Base-by-base conservation (phyloP, 208 protist species). In the Phytomonas francai region DNA sequence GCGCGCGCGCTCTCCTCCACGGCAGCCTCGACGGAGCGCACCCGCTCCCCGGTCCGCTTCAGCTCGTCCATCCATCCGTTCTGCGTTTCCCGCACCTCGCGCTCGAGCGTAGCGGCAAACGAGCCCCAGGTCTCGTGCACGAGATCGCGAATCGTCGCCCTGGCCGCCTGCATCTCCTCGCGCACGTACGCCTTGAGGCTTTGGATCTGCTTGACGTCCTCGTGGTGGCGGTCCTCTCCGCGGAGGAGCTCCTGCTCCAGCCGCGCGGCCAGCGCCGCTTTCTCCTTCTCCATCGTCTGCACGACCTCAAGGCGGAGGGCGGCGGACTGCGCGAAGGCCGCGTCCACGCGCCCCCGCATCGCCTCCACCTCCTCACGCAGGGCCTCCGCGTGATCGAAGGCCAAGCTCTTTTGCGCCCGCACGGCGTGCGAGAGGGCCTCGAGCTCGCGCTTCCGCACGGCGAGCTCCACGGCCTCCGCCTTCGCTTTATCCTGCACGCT, bases 241-340 rank as follows among this genome's bases (percentile, higher is more conserved):
- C 84, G 86, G 61, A 88, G 59, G 39, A 91, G 67, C 72, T 91
- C 89, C 25, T 67, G 45, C 65, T 95, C 89, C 0, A 95, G 83
- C 3, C 86, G 84, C 59, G 82, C 78, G 16, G 73, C 65, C 8
- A 91, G 78, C 4, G 78, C 57, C 0, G 76, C 74, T 2, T 79
- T 70, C 65, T 92, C 89, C 22, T 73, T 77, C 72, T 95, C 89
- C 8, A 89, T 56, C 69, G 84, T 70, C 14, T 78, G 81, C 31
- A 74, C 69, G 27, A 72, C 81, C 69, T 92, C 84, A 0, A 83
- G 64, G n/a, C 85, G 80, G 34, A 73, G 60, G n/a, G 76, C 64
- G 36, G 74, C 71, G 70, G 83, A 81, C 67, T 85, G 78, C 30
- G 77, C 66, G 29, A 79, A 60, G 1, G 81, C 80, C 58, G 67